phyloP scores from a whole-genome alignment of 2,329 filamentous ascomycete genomes.

The Pyricularia sp. region DNA sequence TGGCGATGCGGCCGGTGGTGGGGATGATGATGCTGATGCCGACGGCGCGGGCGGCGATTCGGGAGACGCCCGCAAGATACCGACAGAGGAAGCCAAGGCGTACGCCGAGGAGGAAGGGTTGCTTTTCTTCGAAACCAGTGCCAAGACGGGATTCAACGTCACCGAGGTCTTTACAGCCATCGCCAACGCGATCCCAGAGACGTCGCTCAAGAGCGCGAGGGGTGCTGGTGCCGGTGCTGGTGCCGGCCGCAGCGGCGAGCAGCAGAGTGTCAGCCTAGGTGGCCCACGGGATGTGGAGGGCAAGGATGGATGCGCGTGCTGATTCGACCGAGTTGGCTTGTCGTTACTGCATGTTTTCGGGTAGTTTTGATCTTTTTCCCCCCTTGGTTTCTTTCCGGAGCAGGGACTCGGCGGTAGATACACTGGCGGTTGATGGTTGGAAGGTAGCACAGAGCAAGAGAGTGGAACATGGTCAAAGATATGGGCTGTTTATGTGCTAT shows the following conservation, averaged over 20 bases:
- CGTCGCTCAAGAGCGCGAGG: constrained; percentile 78
- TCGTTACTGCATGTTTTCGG: neutral
- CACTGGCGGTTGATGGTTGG: constrained; percentile 7
- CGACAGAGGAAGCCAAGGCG: constrained; percentile 77
- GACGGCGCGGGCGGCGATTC: constrained; percentile 46
- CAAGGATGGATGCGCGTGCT: constrained; percentile 90
- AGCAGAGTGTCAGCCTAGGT: constrained; percentile 72
- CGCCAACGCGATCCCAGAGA: constrained; percentile 95
- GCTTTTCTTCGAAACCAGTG: constrained; percentile 95
- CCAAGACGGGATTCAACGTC: constrained; percentile 91
- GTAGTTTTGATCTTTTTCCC: neutral
- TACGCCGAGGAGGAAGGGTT: constrained; percentile 93
- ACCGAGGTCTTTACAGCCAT: constrained; percentile 96
- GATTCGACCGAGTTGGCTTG: constrained; percentile 9
- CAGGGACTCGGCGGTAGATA: neutral
- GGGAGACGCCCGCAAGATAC: constrained; percentile 73
- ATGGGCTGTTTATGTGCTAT: neutral
- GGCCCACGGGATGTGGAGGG: constrained; percentile 59
- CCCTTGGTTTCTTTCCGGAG: neutral
- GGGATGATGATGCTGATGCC: constrained; percentile 28
- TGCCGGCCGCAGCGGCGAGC: constrained; percentile 46
- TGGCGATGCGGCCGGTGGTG: constrained; percentile 34
- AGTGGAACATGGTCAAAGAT: neutral
- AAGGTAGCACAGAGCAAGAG: neutral
- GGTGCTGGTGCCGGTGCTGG: constrained; percentile 50